A percentile compares a stretch with the other conserved stretches of the same genome.
Evolutionary conservation across 805 yeast species (phyloP).

Genomic region (Metschnikowia picachoensis): DNA sequence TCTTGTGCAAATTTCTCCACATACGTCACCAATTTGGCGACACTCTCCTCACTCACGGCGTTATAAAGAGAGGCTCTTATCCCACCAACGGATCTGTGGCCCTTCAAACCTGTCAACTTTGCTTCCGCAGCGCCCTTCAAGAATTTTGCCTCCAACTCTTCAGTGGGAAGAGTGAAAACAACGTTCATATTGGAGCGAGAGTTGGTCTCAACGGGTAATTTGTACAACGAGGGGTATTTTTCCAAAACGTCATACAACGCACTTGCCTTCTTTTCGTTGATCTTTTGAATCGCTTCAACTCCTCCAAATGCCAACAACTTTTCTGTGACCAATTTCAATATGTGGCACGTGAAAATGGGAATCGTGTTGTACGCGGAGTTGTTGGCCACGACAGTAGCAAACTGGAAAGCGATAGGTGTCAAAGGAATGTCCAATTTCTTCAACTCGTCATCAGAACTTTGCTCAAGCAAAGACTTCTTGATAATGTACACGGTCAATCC

Average conservation of each 20-base stretch:
- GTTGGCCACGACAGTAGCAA: slow-evolving; percentile 79
- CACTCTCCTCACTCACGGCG: slow-evolving; percentile 68
- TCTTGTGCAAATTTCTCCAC: slow-evolving; percentile 56
- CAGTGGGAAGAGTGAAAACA: slow-evolving; percentile 72
- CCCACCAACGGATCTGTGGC: slow-evolving; percentile 97
- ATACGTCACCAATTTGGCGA: slow-evolving; percentile 52
- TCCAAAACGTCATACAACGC: slow-evolving; percentile 65
- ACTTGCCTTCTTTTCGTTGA: slow-evolving; percentile 59
- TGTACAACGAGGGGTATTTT: slow-evolving; percentile 58
- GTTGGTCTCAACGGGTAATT: slow-evolving; percentile 56
- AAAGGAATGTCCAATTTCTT: slow-evolving; percentile 62
- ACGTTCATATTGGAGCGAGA: slow-evolving; percentile 89
- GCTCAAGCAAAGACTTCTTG: slow-evolving; percentile 71
- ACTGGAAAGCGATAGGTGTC: slow-evolving; percentile 85
- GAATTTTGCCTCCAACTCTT: slow-evolving; percentile 66
- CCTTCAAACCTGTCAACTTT: slow-evolving; percentile 77
- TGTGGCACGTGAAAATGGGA: slow-evolving; percentile 88
- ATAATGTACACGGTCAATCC: slow-evolving; percentile 91
- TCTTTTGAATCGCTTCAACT: slow-evolving; percentile 51
- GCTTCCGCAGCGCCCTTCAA: slow-evolving; percentile 58
- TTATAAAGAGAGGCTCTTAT: slow-evolving; percentile 91
- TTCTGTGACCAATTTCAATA: slow-evolving; percentile 73
- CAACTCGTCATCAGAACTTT: slow-evolving; percentile 61
- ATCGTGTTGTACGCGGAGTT: slow-evolving; percentile 94
- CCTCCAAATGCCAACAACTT: slow-evolving; percentile 70